A percentile compares a stretch with the other conserved stretches of the same genome.
phyloP scores from a whole-genome alignment of 352 stramenopile species.

The Elongisporangium prolatum region DNA sequence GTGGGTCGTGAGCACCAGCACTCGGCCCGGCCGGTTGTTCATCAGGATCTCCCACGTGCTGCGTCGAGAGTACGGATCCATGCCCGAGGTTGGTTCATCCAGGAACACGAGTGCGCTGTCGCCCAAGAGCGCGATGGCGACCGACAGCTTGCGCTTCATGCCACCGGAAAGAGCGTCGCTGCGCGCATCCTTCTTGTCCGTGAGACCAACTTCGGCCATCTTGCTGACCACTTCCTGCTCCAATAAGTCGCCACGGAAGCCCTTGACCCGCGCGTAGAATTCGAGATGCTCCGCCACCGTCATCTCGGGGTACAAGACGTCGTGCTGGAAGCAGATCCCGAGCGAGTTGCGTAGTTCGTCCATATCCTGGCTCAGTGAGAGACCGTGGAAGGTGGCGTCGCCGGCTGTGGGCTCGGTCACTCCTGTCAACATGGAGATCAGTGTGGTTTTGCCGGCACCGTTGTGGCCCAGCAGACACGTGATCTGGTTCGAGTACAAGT shows the following conservation, averaged over 20 bases:
- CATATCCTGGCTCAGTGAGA: conserved; percentile 76
- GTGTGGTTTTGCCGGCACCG: conserved; percentile 88
- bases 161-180: conserved; percentile 18
- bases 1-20: conserved; percentile 55
- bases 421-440: conserved; percentile 92
- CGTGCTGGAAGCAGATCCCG: neutral
- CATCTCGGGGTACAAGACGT: neutral
- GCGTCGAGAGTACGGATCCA: conserved; percentile 32
- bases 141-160: conserved; percentile 87
- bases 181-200: too few relatives aligned
- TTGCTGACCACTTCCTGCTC: neutral
- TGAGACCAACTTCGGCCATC: too few relatives aligned
- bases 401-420: conserved; percentile 60
- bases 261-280: neutral
- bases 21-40: conserved; percentile 29
- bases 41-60: conserved; percentile 57
- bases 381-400: conserved; percentile 66
- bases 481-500: conserved; percentile 92
- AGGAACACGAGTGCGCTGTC: conserved; percentile 40
- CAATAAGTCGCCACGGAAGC: neutral
- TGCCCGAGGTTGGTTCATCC: conserved; percentile 40
- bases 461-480: conserved; percentile 88
- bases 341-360: conserved; percentile 64
- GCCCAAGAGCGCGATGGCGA: conserved; percentile 89
- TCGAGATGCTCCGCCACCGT: neutral